Base-by-base conservation (phyloP, 1,284 basidiomycete species). In the Inonotus hispidus region DNA sequence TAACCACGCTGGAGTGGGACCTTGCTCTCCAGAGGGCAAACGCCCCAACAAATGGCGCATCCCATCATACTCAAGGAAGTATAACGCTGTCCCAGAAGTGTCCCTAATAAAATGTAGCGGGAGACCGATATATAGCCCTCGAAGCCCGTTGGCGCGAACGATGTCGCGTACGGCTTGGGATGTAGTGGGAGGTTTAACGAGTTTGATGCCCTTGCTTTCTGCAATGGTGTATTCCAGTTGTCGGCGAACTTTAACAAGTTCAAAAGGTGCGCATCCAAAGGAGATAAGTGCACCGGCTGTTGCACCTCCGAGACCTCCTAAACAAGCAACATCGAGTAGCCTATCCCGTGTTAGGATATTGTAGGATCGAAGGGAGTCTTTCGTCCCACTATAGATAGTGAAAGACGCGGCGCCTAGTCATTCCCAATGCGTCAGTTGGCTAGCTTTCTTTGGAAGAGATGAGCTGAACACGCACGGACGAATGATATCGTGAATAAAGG, bases 401-500 rank as follows among this genome's bases (percentile, higher is more conserved):
- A 98, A 97, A 53, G 93, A 95, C 39, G 89, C 87, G 49, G 91
- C 89, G 64, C 91, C 88, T 90, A 67, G 53, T 55, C 65, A 68
- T 52, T 60, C 66, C 64, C 43, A 19, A 50, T 35, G 35, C 60
- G 66, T 63, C 49, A 63, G 37, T 6, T 41, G 63, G 60, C 16
- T 43, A 61, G 58, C 50, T 58, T 52, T 52, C 56, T 39, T 29
- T 53, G 53, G 47, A 54, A 47, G 5, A 27, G 62, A 63, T 14
- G 2, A 27, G 11, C 3, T 52, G 47, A 53, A 50, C 71, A 91
- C 79, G 81, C 77, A 82, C 95, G 90, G 70, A 98, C 95, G 70
- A 96, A 95, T 5, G 94, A 95, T 68, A 99, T 98, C 6, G 96
- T 98, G 74, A 96, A 83, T 59, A 98, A 82, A 35, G 96, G 96